A percentile compares a stretch with the other conserved stretches of the same genome.
phyloP scores from a whole-genome alignment of 192 early-diverging fungal genomes.

The Podila minutissima region DNA sequence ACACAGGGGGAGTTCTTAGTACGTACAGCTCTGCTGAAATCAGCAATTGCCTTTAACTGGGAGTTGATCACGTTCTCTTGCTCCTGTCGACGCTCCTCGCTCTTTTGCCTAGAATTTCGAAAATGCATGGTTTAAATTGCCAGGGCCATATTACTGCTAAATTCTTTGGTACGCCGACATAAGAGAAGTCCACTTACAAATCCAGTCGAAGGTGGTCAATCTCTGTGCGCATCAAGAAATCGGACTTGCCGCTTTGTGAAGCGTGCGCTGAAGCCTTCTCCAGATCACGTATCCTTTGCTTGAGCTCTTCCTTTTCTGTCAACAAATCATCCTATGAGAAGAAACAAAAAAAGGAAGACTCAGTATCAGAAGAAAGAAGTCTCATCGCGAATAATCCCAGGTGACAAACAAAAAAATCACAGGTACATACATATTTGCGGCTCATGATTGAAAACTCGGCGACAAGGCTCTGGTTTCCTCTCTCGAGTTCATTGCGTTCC shows the following conservation, averaged over 20 bases:
- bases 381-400: not conserved
- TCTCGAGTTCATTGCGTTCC: constrained; percentile 46
- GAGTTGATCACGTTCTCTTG: constrained; percentile 69
- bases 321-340: constrained; percentile 75
- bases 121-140: not conserved
- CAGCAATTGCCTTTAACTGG: constrained; percentile 68
- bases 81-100: constrained; percentile 79
- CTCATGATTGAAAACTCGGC: constrained; percentile 36
- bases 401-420: not conserved
- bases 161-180: not conserved
- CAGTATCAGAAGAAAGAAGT: not conserved
- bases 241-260: constrained; percentile 79
- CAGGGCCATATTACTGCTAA: not conserved
- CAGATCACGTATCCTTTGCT: constrained; percentile 79
- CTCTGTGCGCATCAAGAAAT: constrained; percentile 87
- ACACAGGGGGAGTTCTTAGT: not conserved
- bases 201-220: constrained; percentile 88
- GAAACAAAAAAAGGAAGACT: not conserved
- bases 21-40: constrained; percentile 69
- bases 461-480: constrained; percentile 36
- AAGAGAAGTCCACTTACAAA: constrained; percentile 62
- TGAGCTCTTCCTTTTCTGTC: constrained; percentile 76
- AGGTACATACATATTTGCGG: constrained; percentile 40
- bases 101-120: constrained; percentile 67
- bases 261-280: constrained; percentile 77